Evolutionary conservation across 1,284 basidiomycete species (phyloP).

Genomic region (Fomitopsis pinicola): DNA sequence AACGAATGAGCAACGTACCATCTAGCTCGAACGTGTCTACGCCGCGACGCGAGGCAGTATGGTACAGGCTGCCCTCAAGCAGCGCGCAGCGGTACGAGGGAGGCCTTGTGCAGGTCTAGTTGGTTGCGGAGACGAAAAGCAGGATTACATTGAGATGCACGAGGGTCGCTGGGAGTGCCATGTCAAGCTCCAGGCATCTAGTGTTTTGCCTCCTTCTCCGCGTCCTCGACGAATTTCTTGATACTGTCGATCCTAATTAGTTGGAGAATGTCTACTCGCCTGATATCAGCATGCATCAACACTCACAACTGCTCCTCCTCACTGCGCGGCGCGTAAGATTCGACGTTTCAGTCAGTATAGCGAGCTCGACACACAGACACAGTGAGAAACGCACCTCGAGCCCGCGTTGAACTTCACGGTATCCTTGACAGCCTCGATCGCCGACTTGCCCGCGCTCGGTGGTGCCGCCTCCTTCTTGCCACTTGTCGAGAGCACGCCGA

Average conservation of each 20-base stretch:
- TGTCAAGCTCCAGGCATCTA: constrained; percentile 6
- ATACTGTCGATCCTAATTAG: constrained; percentile 59
- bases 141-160: neutral
- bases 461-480: constrained; percentile 46
- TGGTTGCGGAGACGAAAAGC: neutral
- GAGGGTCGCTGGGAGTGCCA: neutral
- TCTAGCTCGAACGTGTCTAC: neutral
- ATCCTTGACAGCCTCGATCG: constrained; percentile 52
- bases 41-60: neutral
- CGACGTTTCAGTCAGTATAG: neutral
- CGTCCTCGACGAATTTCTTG: constrained; percentile 71
- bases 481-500: constrained; percentile 45
- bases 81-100: too few species aligned
- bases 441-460: constrained; percentile 32
- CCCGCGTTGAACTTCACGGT: constrained; percentile 57
- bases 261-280: constrained; percentile 29
- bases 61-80: too few species aligned
- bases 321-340: constrained; percentile 28
- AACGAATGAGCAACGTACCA: neutral
- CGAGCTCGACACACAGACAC: neutral
- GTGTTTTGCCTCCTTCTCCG: constrained; percentile 58
- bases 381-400: constrained; percentile 51
- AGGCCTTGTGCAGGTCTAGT: too few species aligned
- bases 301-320: constrained; percentile 75
- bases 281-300: constrained; percentile 7